A percentile compares a stretch with the other conserved stretches of the same genome.
These are phyloP conservation scores for Clitocybe nebularis DNA, from an alignment of 1,284 basidiomycete genomes.

Conservation along the genomic window DNA sequence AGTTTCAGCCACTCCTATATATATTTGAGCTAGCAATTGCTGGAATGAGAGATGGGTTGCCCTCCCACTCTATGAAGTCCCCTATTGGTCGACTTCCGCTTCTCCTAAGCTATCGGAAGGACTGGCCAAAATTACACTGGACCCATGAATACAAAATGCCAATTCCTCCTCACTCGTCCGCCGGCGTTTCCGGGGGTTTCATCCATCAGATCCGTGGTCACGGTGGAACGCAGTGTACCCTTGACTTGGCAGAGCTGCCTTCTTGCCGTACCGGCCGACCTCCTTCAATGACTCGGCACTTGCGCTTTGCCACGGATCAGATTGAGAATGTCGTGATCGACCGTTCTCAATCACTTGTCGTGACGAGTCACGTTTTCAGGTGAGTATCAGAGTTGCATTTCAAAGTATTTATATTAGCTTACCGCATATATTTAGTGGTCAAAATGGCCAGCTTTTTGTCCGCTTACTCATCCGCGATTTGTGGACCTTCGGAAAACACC, in stretches of 20 bases:
- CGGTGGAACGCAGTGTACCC: slow-evolving; percentile 29
- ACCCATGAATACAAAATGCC: slow-evolving; percentile 44
- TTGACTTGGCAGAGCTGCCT: slow-evolving; percentile 51
- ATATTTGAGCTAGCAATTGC: slow-evolving; percentile 49
- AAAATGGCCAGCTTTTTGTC: slow-evolving; percentile 35
- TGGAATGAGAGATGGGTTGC: slow-evolving; percentile 52
- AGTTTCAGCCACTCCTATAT: slow-evolving; percentile 48
- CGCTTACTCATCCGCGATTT: slow-evolving; percentile 43
- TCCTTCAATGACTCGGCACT: slow-evolving; percentile 42
- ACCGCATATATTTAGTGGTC: slow-evolving; percentile 22
- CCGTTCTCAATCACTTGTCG: slow-evolving; percentile 43
- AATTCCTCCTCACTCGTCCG: slow-evolving; percentile 38
- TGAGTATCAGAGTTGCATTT: too few relatives aligned
- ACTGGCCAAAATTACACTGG: slow-evolving; percentile 51
- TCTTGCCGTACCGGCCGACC: slow-evolving; percentile 44
- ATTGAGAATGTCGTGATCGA: slow-evolving; percentile 51
- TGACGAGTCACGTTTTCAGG: slow-evolving; percentile 40
- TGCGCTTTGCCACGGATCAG: slow-evolving; percentile 41
- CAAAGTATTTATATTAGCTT: too few relatives aligned
- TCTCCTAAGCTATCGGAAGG: slow-evolving; percentile 44
- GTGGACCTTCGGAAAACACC: slow-evolving; percentile 42
- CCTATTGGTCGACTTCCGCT: slow-evolving; percentile 42
- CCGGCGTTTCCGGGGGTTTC: slow-evolving; percentile 47
- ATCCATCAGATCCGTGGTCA: slow-evolving; percentile 47
- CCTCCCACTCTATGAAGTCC: slow-evolving; percentile 31